These are phyloP conservation scores for Penicillium silybi DNA, from an alignment of 495 filamentous ascomycete species.

Conservation along the genomic window DNA sequence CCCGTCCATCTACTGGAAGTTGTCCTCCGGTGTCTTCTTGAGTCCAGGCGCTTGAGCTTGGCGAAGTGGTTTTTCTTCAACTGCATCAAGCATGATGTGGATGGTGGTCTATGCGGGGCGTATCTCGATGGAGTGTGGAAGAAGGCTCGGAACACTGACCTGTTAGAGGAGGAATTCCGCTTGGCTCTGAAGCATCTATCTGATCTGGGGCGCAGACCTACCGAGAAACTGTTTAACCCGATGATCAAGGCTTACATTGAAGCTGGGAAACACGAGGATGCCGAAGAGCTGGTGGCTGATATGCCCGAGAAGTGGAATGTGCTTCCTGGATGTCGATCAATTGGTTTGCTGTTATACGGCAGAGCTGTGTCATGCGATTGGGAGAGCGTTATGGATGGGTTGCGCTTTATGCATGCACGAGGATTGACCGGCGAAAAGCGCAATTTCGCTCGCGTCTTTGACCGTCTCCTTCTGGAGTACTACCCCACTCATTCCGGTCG, in stretches of 20 bases:
- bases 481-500: constrained; percentile 33
- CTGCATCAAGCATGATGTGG: constrained; percentile 28
- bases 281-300: constrained; percentile 32
- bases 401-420: constrained; percentile 37
- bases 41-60: constrained; percentile 34
- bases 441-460: constrained; percentile 33
- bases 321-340: constrained; percentile 34
- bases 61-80: constrained; percentile 36
- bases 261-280: constrained; percentile 34
- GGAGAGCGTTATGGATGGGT: constrained; percentile 34
- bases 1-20: constrained; percentile 36
- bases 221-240: constrained; percentile 42
- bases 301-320: constrained; percentile 31
- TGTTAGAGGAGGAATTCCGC: constrained; percentile 32
- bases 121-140: constrained; percentile 43
- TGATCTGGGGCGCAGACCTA: constrained; percentile 25
- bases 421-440: constrained; percentile 26
- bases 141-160: constrained; percentile 39
- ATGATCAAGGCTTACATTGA: constrained; percentile 40
- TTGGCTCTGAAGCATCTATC: constrained; percentile 26
- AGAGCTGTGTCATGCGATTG: constrained; percentile 40
- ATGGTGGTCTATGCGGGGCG: constrained; percentile 36
- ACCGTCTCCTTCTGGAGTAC: constrained; percentile 44
- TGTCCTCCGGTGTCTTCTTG: constrained; percentile 37
- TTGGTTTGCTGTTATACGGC: constrained; percentile 35